Base-by-base conservation (phyloP, 495 filamentous ascomycete genomes). In the Podospora pseudopauciseta region DNA sequence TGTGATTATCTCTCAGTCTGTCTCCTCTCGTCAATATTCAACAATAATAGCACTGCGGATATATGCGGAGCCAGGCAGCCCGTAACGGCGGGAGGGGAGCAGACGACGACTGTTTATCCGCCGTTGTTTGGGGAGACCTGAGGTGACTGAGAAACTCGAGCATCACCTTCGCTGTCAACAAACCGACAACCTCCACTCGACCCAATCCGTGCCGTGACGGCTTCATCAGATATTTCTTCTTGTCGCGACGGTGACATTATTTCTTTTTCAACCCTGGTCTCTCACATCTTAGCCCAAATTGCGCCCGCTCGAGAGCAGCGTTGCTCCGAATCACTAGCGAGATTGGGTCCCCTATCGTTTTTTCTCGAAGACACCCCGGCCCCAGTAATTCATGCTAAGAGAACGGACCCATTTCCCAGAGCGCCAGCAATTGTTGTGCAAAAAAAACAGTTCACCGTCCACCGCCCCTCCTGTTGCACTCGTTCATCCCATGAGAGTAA, bases 261-360 rank as follows among this genome's bases (percentile, higher is more conserved):
- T 63, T 63, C 67, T 68, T 65, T 66, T 68, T 39, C 59, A 59
- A 34, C 67, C 70, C 72, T 56, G 64, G 70, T 65, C 63, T 57
- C 64, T 68, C 39, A 49, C 39, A 49, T 49, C 39, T 49, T 13
- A 61, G 56, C 68, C 60, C 72, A 78, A 80, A 76, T 77, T 79
- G 71, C 68, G 49, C 63, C 70, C 72, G 56, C 64, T 28, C 65
- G 67, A 71, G 70, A 73, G 67, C 72, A 73, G 60, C 70, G 67
- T 58, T 70, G 64, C 72, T 66, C 71, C 73, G 70, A 74, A 73
- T 71, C 76, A 68, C 77, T 80, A 80, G 78, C 78, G 78, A 80
- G 68, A 80, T 80, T 80, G 78, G 73, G 71, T 65, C 72, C 76
- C 30, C 75, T 75, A 72, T 75, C 71, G 69, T 69, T 75, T 71